These are phyloP conservation scores for Penicillium chermesinum DNA, from an alignment of 495 filamentous ascomycete genomes.

Conservation along the genomic window DNA sequence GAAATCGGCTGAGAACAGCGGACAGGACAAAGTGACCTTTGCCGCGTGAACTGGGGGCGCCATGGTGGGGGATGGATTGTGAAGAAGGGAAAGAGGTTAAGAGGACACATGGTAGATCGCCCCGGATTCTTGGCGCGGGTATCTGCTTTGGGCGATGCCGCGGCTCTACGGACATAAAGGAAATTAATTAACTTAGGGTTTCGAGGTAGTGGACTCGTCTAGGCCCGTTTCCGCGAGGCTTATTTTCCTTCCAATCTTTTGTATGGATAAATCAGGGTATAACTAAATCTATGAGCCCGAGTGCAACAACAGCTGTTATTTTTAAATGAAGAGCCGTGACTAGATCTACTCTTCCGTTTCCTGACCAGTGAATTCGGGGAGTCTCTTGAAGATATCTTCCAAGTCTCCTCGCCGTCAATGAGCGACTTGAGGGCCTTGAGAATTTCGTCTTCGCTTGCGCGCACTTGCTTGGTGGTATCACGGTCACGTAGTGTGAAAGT, in stretches of 20 bases:
- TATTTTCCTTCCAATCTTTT: too few relatives aligned
- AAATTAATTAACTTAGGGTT: too few relatives aligned
- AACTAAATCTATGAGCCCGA: background rate
- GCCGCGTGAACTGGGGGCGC: conserved; percentile 53
- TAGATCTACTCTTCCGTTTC: conserved; percentile 47
- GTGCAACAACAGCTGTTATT: conserved; percentile 16
- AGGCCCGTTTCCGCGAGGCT: too few relatives aligned
- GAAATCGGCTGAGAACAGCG: conserved; percentile 87
- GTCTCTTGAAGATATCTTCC: conserved; percentile 55
- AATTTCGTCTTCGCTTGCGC: conserved; percentile 62
- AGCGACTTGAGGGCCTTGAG: conserved; percentile 55
- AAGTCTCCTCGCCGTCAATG: conserved; percentile 58
- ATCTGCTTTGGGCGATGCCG: conserved; percentile 14
- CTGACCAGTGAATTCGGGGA: conserved; percentile 66
- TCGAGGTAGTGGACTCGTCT: too few relatives aligned
- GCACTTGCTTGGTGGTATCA: conserved; percentile 63
- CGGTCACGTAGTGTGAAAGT: conserved; percentile 65
- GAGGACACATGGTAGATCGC: conserved; percentile 24
- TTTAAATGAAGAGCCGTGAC: conserved; percentile 8
- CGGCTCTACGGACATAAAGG: too few relatives aligned
- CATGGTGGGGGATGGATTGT: conserved; percentile 23
- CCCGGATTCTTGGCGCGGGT: conserved; percentile 34
- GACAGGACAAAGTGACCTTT: conserved; percentile 72
- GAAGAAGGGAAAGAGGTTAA: conserved; percentile 9
- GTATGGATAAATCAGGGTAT: background rate